Evolutionary conservation across 225 moss, liverwort and hornwort species (phyloP), one percentile per base, ranked within the genome.

Genomic region (Neckera pumila): DNA sequence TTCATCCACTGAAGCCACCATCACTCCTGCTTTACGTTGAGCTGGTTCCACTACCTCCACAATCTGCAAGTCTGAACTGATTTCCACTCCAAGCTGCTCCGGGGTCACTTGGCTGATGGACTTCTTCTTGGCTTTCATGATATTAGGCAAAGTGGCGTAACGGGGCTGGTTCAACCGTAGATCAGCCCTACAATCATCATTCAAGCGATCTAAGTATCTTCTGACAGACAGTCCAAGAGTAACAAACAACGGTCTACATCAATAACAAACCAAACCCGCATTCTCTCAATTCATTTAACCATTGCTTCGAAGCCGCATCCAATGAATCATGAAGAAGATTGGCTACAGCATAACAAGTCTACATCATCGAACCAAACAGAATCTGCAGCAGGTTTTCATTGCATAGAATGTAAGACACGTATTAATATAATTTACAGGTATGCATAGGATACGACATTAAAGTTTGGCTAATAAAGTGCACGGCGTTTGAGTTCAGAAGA

Each of bases 71-170:
- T 99, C 96, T 16, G 93, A 56, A 58, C 77, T 83, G 57, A 97
- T 83, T 45, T 93, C 90, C 84, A 99, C 97, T 79, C 95, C 91
- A 23, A 99, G 95, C 81, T 99, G 93, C 91, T 97, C 95, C 5
- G 98, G 97, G 2, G 97, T 99, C 80, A 96, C 87, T 83, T 96
- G 94, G 40, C 85, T 91, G 80, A 97, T 99, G 25, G 93, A 86
- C 84, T 99, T 99, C 94, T 97, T 99, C 91, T 99, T 99, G 31
- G 98, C 98, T 88, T 94, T 97, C 96, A 99, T 97, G 57, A 99
- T 99, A 87, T 99, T 97, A 14, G 98, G 98, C 88, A 99, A 89
- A 40, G 98, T 97, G 19, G 98, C 98, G 88, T 99, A 99, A 49
- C 98, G 95, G 45, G 98, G 98, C 75, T 96, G 92, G 89, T 99